Conservation (phyloP, 139 green algal genomes). For the Volvox africanus region DNA sequence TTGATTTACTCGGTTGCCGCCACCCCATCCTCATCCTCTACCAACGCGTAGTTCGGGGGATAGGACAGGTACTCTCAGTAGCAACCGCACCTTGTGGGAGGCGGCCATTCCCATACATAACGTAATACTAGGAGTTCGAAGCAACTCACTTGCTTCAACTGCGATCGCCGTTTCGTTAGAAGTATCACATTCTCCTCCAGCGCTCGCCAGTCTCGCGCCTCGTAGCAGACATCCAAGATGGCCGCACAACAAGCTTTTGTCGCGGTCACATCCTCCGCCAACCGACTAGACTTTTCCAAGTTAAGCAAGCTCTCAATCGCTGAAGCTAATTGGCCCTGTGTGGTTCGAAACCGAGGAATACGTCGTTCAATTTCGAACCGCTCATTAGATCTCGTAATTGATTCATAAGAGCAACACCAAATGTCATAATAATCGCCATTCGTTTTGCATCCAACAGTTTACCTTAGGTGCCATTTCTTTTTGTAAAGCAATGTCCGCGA, state of each 20-base stretch:
- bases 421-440: not conserved
- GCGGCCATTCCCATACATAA: not conserved
- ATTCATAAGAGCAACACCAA: not conserved
- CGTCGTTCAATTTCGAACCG: not conserved
- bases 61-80: no score
- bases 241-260: slow-evolving; percentile 85
- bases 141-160: slow-evolving; percentile 93
- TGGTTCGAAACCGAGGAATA: not conserved
- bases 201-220: slow-evolving; percentile 86
- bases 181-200: slow-evolving; percentile 96
- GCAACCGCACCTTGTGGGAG: no score
- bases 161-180: slow-evolving; percentile 95
- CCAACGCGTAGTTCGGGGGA: no score
- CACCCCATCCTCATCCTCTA: no score
- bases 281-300: slow-evolving; percentile 87
- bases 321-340: slow-evolving; percentile 54
- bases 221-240: slow-evolving; percentile 86
- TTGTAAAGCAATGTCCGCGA: slow-evolving; percentile 61
- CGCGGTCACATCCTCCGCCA: slow-evolving; percentile 88
- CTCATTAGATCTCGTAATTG: not conserved
- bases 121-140: not conserved
- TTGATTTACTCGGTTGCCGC: no score
- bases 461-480: slow-evolving; percentile 63
- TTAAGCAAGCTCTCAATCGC: slow-evolving; percentile 85
- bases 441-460: not conserved